Evolutionary conservation across 1,139 yeast species (phyloP).

Genomic region (Taiozyma onychis): DNA sequence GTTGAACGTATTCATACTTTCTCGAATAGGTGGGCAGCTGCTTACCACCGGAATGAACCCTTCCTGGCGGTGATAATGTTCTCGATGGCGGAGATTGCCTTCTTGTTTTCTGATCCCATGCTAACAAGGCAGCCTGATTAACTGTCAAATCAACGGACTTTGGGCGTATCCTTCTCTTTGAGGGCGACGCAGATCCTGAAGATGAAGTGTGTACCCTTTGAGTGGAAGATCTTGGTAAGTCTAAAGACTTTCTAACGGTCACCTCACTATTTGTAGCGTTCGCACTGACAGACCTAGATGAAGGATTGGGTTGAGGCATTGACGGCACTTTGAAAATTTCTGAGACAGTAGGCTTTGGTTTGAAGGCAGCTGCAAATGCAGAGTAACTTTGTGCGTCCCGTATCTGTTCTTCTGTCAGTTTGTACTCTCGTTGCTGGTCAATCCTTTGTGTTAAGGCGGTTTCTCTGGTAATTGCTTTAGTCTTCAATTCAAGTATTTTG

Average conservation of each 20-base stretch:
- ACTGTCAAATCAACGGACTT: constrained; percentile 22
- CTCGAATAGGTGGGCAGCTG: constrained; percentile 4
- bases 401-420: constrained; percentile 10
- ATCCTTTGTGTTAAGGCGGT: constrained; percentile 9
- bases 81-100: constrained; percentile 12
- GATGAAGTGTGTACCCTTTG: neutral
- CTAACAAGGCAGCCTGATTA: constrained; percentile 24
- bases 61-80: constrained; percentile 11
- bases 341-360: neutral
- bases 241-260: constrained; percentile 16
- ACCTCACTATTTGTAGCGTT: neutral
- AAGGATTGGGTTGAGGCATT: neutral
- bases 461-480: constrained; percentile 14
- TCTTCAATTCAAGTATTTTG: constrained; percentile 13
- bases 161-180: constrained; percentile 15
- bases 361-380: constrained; percentile 21
- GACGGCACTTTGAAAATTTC: neutral
- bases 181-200: constrained; percentile 12
- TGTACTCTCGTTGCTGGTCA: constrained; percentile 7
- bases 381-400: constrained; percentile 18
- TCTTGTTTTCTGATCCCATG: constrained; percentile 23
- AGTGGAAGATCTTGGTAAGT: constrained; percentile 14
- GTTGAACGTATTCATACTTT: constrained; percentile 21
- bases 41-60: neutral
- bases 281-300: neutral